phyloP scores from a whole-genome alignment of 2,329 filamentous ascomycete genomes.

The Neofusicoccum parvum region DNA sequence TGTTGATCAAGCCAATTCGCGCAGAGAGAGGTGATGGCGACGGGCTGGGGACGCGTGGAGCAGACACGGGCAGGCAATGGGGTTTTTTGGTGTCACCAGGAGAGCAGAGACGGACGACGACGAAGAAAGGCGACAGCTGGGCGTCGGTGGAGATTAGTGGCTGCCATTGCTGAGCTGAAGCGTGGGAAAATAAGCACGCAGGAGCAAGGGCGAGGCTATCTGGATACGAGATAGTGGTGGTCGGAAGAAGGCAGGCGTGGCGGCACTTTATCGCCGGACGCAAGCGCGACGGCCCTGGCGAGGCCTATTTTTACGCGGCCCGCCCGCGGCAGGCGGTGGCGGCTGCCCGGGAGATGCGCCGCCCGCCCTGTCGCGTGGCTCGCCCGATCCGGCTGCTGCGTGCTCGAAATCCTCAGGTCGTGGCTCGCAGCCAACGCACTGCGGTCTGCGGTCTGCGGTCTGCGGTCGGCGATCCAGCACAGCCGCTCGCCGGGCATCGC shows the following conservation, averaged over 20 bases:
- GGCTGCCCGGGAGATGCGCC: too few species aligned
- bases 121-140: not conserved
- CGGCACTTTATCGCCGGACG: not conserved
- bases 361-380: too few species aligned
- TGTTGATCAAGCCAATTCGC: not conserved
- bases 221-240: slow-evolving; percentile 14
- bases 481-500: too few species aligned
- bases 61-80: not conserved
- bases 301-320: not conserved
- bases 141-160: slow-evolving; percentile 12
- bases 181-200: not conserved
- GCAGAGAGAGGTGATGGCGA: not conserved
- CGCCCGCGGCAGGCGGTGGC: too few species aligned
- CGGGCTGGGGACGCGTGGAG: not conserved
- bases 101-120: not conserved
- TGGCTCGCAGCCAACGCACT: too few species aligned
- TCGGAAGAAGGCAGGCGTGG: not conserved
- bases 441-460: too few species aligned
- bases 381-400: too few species aligned
- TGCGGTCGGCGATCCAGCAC: too few species aligned
- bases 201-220: slow-evolving; percentile 1
- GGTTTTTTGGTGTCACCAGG: not conserved
- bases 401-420: too few species aligned
- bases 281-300: not conserved
- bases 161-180: not conserved